phyloP scores from a whole-genome alignment of 768 basidiomycete species.

The Thelephora aurantiotincta region DNA sequence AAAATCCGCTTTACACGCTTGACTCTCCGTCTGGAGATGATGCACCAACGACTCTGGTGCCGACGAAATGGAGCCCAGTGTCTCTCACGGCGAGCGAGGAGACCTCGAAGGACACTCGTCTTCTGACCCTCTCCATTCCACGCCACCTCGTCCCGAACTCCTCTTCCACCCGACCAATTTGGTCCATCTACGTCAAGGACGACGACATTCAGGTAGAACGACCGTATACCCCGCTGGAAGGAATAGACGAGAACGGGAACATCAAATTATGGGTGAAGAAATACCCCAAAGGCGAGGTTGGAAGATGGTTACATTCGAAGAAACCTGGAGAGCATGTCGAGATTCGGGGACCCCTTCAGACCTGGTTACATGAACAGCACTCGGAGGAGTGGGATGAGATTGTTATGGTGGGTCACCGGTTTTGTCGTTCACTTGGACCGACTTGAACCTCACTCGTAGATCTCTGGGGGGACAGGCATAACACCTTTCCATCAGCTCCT shows the following conservation, averaged over 20 bases:
- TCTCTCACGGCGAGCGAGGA: slow-evolving; percentile 38
- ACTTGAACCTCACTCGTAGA: slow-evolving; percentile 26
- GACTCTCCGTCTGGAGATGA: slow-evolving; percentile 1
- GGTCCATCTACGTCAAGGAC: slow-evolving; percentile 74
- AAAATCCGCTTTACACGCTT: not conserved
- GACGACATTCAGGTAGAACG: slow-evolving; percentile 82
- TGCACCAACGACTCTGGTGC: slow-evolving; percentile 10
- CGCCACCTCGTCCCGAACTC: slow-evolving; percentile 12
- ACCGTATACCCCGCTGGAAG: slow-evolving; percentile 70
- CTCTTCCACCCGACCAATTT: slow-evolving; percentile 29
- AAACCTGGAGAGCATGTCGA: slow-evolving; percentile 53
- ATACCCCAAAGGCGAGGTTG: slow-evolving; percentile 68
- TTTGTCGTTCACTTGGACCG: not conserved
- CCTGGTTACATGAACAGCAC: slow-evolving; percentile 33
- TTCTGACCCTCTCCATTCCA: slow-evolving; percentile 44
- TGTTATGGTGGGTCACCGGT: slow-evolving; percentile 41
- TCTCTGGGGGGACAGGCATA: slow-evolving; percentile 81
- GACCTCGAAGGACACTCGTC: slow-evolving; percentile 40
- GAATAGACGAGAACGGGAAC: slow-evolving; percentile 48
- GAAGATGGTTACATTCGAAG: slow-evolving; percentile 70
- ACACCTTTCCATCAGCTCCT: slow-evolving; percentile 77
- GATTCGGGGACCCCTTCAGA: slow-evolving; percentile 60
- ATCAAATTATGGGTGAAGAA: slow-evolving; percentile 76
- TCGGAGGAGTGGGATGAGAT: slow-evolving; percentile 65
- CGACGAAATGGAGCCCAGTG: slow-evolving; percentile 36